These are phyloP conservation scores for Lichenothelia convexa DNA, from an alignment of 495 filamentous ascomycete species.

Conservation along the genomic window DNA sequence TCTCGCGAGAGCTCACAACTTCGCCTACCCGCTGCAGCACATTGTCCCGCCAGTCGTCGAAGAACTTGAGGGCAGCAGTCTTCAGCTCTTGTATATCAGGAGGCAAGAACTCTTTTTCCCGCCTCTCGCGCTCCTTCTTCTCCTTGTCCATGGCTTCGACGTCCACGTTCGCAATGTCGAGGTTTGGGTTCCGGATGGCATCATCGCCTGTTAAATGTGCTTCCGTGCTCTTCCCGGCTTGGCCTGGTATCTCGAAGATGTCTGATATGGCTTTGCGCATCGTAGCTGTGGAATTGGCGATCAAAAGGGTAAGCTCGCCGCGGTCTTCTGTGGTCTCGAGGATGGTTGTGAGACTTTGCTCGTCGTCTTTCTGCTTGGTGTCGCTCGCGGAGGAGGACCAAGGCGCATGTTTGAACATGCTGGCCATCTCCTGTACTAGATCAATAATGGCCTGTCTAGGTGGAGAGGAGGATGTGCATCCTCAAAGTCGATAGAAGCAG, in stretches of 20 bases:
- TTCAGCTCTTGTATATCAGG: constrained; percentile 18
- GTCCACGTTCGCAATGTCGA: constrained; percentile 14
- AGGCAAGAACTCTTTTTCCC: constrained; percentile 16
- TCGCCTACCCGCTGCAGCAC: constrained; percentile 45
- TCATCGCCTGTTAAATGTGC: constrained; percentile 5
- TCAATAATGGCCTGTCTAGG: too few relatives aligned
- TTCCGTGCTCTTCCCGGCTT: constrained; percentile 14
- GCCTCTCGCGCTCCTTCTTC: constrained; percentile 11
- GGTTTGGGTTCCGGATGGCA: constrained; percentile 6
- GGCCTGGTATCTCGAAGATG: constrained; percentile 21
- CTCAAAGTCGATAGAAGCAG: too few relatives aligned
- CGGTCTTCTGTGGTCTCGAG: constrained; percentile 19
- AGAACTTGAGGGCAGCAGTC: constrained; percentile 31
- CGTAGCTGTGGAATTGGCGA: constrained; percentile 21
- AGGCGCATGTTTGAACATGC: too few relatives aligned
- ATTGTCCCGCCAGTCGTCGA: constrained; percentile 45
- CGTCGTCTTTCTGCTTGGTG: constrained; percentile 1
- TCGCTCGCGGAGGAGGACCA: background rate
- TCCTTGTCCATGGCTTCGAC: constrained; percentile 12
- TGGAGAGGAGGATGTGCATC: too few relatives aligned
- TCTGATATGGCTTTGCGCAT: constrained; percentile 19
- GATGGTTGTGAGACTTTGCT: constrained; percentile 19
- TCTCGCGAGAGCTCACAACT: constrained; percentile 40
- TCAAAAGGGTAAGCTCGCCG: constrained; percentile 19
- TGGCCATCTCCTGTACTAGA: too few relatives aligned